Evolutionary conservation across 2,329 filamentous ascomycete genomes (phyloP), one percentile per base, ranked within the genome.

Genomic region (Fusarium sp.): DNA sequence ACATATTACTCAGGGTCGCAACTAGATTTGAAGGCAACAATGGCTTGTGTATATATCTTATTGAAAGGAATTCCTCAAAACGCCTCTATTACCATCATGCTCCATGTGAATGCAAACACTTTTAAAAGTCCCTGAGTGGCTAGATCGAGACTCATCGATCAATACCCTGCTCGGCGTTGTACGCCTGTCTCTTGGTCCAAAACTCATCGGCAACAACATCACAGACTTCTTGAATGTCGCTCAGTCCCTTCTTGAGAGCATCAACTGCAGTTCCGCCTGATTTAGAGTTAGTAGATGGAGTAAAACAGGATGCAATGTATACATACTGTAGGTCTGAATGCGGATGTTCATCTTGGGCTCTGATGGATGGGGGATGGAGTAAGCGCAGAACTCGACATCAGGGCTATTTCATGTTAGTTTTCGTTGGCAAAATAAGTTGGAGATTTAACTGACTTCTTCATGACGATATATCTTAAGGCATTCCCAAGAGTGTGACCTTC

Each of bases 401-500:
- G 96, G 95, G 78, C 95, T 98, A 68, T 52, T 52, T 12, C 40
- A 23, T 47, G n/a, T 56, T 43, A 62, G 68, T 62, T 45, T 36
- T n/a, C 7, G 12, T 19, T 36, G 4, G 17, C 17, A 48, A 4
- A 12, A 20, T 19, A 19, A 19, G 4, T 8, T 9, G n/a, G 3
- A 10, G 11, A n/a, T 17, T 6, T 6, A 28, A 19, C 12, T 12
- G 4, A 97, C 95, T 99, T 99, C 82, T 98, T 98, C 92, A 97
- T 97, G 74, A 99, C 96, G 67, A 97, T 91, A 77, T 94, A 98
- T 75, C 96, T 88, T 72, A 99, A 82, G 11, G 94, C 93, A 79
- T 99, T 99, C 26, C 96, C 96, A 51, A 99, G 83, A 1, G 96
- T 99, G 80, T 99, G 96, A 42, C 96, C 94, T 82, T 99, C 96